phyloP scores from a whole-genome alignment of 768 basidiomycete genomes.

The Kwoniella newhampshirensis region DNA sequence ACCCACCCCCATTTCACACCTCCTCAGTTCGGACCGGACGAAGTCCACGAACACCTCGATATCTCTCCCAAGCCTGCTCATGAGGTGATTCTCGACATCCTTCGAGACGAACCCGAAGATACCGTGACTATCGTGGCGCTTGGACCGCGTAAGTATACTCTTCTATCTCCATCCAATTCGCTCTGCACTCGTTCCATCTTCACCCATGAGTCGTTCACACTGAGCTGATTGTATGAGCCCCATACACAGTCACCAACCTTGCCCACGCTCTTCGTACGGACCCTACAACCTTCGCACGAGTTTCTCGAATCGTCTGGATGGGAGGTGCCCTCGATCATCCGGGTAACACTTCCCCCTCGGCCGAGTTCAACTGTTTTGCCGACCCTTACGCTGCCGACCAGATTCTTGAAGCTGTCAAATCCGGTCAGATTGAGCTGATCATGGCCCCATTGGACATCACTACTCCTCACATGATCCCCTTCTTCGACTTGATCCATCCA shows the following conservation, averaged over 20 bases:
- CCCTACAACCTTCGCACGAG: constrained; percentile 59
- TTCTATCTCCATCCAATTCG: neutral
- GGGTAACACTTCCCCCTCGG: constrained; percentile 75
- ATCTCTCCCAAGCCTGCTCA: constrained; percentile 34
- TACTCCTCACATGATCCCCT: constrained; percentile 73
- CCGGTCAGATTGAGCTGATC: constrained; percentile 41
- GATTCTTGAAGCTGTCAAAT: constrained; percentile 61
- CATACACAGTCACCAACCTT: constrained; percentile 78
- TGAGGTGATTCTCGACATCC: constrained; percentile 50
- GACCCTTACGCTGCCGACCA: constrained; percentile 81
- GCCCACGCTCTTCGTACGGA: constrained; percentile 65
- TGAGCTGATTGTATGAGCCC: too few species aligned
- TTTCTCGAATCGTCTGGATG: constrained; percentile 75
- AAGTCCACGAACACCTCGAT: constrained; percentile 42
- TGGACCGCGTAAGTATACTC: constrained; percentile 47
- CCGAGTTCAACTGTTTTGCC: constrained; percentile 80
- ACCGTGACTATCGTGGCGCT: constrained; percentile 51
- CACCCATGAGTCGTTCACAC: too few species aligned
- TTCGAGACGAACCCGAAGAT: constrained; percentile 39
- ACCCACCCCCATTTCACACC: constrained; percentile 53
- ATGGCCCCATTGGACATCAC: constrained; percentile 80
- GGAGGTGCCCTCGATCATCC: constrained; percentile 91
- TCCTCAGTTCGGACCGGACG: constrained; percentile 16
- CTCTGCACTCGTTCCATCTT: too few species aligned
- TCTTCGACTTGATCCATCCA: constrained; percentile 64